Evolutionary conservation across 2,329 filamentous ascomycete species (phyloP), one percentile per base, ranked within the genome.

Genomic region (Plectosphaerella sp.): DNA sequence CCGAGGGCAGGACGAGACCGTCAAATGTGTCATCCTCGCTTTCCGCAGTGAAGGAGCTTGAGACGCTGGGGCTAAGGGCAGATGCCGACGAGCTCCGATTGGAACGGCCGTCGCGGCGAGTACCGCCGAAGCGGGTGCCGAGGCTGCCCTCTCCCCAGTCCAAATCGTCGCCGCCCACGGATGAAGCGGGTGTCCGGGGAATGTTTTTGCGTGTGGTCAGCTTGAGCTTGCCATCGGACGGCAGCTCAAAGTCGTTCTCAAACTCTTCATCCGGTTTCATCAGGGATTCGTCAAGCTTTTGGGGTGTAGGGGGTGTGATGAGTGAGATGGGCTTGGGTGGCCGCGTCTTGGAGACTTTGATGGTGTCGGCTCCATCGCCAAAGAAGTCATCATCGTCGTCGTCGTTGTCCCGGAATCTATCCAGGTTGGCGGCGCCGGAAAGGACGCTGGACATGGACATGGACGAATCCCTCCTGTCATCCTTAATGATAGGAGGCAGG

Each of bases 101-200:
- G 47, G 90, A 92, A 41, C 83, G 84, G n/a, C 79, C 81, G 62
- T 93, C 90, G 61, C 90, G 84, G 58, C 85, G 82, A 14, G 91
- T 96, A 45, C 93, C 93, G 39, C 89, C 92, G 70, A 92, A 93
- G 52, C 93, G 83, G 45, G 93, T 96, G 39, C 93, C 91, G 54
- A 97, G 77, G 66, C 92, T 97, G 51, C 91, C 92, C 70, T 97
- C 94, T 49, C 88, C 90, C 88, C 93, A 96, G 64, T 97, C 92
- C 60, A 96, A 84, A 56, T 96, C 92, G 49, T 96, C 90, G 48
- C 74, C 72, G 16, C 41, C 41, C 16, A 43, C 16, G 57, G 78
- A 80, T 28, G 75, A 68, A 14, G 78, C 76, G 5, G 86, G 82
- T 3, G 84, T 85, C 62, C 81, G 83, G 18, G 85, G 81, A 36